phyloP scores from a whole-genome alignment of 2,329 filamentous ascomycete genomes.

The Tolypocladium ophioglossoides region DNA sequence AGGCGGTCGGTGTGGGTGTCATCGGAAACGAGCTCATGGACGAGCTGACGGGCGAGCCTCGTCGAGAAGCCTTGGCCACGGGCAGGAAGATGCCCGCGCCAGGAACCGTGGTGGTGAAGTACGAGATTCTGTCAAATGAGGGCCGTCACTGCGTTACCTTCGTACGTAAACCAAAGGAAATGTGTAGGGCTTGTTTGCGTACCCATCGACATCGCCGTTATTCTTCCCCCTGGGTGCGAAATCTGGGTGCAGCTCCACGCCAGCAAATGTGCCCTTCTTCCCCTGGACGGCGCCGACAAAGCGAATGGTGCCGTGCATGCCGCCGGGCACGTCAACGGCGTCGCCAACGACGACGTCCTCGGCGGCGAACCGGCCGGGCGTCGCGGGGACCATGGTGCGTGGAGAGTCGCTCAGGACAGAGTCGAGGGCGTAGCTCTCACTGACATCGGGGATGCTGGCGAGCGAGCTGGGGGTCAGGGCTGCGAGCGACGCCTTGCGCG shows the following conservation, averaged over 20 bases:
- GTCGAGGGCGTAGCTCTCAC: slow-evolving; percentile 50
- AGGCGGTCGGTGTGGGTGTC: slow-evolving; percentile 58
- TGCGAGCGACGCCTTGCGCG: slow-evolving; percentile 62
- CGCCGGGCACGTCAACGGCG: slow-evolving; percentile 80
- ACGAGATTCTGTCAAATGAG: slow-evolving; percentile 42
- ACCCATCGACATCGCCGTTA: slow-evolving; percentile 92
- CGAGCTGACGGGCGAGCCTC: slow-evolving; percentile 42
- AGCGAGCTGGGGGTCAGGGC: slow-evolving; percentile 55
- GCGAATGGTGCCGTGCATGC: slow-evolving; percentile 81
- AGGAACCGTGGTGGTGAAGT: slow-evolving; percentile 69
- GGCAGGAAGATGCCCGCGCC: slow-evolving; percentile 93
- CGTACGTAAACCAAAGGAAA: neutral
- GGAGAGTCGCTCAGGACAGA: slow-evolving; percentile 31
- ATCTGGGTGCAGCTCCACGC: slow-evolving; percentile 76
- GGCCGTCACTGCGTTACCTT: neutral
- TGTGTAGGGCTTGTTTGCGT: slow-evolving; percentile 20
- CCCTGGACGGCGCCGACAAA: slow-evolving; percentile 81
- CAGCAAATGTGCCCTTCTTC: slow-evolving; percentile 85
- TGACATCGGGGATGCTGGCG: slow-evolving; percentile 56
- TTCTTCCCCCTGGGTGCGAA: slow-evolving; percentile 86
- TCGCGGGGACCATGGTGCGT: slow-evolving; percentile 38
- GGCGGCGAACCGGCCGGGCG: slow-evolving; percentile 39
- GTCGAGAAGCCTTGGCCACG: slow-evolving; percentile 65
- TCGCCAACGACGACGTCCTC: slow-evolving; percentile 64
- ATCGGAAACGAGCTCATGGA: slow-evolving; percentile 45